Evolutionary conservation across 2,329 filamentous ascomycete genomes (phyloP).

Genomic region (Chrysoporthe deuterocubensis): DNA sequence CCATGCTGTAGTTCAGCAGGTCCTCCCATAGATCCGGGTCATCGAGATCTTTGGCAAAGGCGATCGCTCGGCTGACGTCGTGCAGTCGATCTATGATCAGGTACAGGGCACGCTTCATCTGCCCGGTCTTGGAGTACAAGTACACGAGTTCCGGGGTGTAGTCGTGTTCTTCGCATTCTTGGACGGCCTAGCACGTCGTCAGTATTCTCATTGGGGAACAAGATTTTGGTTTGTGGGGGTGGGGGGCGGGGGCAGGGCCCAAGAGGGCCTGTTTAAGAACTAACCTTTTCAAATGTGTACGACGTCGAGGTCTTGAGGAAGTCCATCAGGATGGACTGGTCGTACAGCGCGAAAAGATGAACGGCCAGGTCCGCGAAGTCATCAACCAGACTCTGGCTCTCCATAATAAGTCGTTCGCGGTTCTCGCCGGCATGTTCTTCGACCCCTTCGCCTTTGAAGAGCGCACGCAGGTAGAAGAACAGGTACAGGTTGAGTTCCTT

Average conservation of each 20-base stretch:
- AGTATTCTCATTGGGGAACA: conserved; percentile 15
- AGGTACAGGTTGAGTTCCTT: conserved; percentile 74
- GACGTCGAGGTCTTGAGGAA: conserved; percentile 84
- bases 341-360: conserved; percentile 82
- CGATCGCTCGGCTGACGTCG: conserved; percentile 90
- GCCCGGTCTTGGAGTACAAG: conserved; percentile 90
- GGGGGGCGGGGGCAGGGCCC: neutral
- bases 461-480: conserved; percentile 86
- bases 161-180: conserved; percentile 78
- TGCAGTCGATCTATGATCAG: conserved; percentile 93
- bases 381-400: conserved; percentile 74
- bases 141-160: conserved; percentile 95
- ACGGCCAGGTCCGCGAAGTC: conserved; percentile 86
- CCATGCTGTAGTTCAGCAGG: conserved; percentile 93
- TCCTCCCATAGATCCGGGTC: conserved; percentile 95
- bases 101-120: conserved; percentile 88
- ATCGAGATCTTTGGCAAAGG: conserved; percentile 91
- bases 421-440: conserved; percentile 57
- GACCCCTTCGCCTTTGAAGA: conserved; percentile 79
- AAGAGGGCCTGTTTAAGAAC: neutral
- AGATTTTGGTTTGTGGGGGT: too few relatives aligned
- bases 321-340: conserved; percentile 79
- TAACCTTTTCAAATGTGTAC: conserved; percentile 81
- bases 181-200: conserved; percentile 56
- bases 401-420: conserved; percentile 60